Evolutionary conservation across 179 eudicot genomes (phyloP).

Genomic region (Drosera spatulata): DNA sequence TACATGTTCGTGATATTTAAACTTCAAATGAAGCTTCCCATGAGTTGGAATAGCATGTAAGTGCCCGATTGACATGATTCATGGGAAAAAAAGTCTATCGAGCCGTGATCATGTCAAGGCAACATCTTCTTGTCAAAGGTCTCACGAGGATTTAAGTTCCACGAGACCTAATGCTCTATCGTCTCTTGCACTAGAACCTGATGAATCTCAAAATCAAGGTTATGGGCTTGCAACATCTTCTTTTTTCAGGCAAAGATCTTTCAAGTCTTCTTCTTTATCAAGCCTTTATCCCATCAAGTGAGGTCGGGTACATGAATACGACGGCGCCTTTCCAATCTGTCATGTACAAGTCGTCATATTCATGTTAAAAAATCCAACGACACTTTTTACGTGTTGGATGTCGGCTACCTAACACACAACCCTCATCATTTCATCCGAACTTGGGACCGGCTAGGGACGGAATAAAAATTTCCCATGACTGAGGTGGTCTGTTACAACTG

Average conservation of each 20-base stretch:
- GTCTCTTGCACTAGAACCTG: conserved; percentile 41
- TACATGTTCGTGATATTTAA: conserved; percentile 38
- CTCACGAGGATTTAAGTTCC: conserved; percentile 70
- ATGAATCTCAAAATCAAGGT: too few species aligned
- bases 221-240: conserved; percentile 47
- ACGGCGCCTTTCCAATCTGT: too few species aligned
- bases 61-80: conserved; percentile 28
- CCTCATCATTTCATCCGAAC: too few species aligned
- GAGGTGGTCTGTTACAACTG: too few species aligned
- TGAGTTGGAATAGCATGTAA: conserved; percentile 50
- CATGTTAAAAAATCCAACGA: too few species aligned
- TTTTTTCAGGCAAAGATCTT: conserved; percentile 28
- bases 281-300: too few species aligned
- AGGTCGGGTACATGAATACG: too few species aligned
- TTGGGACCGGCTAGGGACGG: too few species aligned
- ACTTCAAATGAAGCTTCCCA: conserved; percentile 35
- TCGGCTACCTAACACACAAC: too few species aligned
- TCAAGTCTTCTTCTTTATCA: conserved; percentile 23
- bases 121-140: conserved; percentile 88
- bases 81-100: conserved; percentile 16
- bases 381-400: too few species aligned
- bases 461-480: too few species aligned
- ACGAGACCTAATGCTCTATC: conserved; percentile 68
- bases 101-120: conserved; percentile 59
- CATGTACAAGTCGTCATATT: too few species aligned